Conservation (phyloP, 1,284 basidiomycete species). For the Omphalotus olearius region DNA sequence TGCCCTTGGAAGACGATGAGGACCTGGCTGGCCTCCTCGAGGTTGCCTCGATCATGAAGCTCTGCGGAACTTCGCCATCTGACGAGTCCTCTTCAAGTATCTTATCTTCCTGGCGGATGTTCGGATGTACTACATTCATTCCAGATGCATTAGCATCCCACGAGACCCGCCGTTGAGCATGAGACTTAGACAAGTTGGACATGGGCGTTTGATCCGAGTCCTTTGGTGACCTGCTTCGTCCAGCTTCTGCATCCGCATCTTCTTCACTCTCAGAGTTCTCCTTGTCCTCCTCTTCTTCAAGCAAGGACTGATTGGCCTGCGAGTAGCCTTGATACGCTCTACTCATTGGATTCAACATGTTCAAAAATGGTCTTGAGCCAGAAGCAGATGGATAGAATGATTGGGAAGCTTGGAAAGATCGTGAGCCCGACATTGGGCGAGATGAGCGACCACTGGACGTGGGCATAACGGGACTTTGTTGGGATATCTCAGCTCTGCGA, state of each 20-base stretch:
- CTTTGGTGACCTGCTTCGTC: conserved; percentile 30
- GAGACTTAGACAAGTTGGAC: conserved; percentile 28
- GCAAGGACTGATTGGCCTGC: conserved; percentile 60
- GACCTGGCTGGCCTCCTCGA: conserved; percentile 29
- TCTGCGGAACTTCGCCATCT: conserved; percentile 78
- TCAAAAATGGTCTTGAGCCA: conserved; percentile 69
- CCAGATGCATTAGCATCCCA: conserved; percentile 54
- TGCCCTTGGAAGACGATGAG: conserved; percentile 32
- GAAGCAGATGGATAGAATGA: conserved; percentile 44
- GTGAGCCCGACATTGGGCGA: conserved; percentile 16
- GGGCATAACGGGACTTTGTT: conserved; percentile 8
- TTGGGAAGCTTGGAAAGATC: conserved; percentile 32
- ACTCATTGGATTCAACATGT: conserved; percentile 78
- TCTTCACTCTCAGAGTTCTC: conserved; percentile 35
- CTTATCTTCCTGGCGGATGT: conserved; percentile 55
- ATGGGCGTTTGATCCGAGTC: neutral
- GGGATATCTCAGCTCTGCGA: no score
- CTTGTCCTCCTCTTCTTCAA: conserved; percentile 65
- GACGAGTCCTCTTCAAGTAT: conserved; percentile 57
- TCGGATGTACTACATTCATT: conserved; percentile 56
- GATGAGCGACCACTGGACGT: conserved; percentile 15
- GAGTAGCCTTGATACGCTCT: conserved; percentile 65
- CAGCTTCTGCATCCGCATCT: conserved; percentile 49
- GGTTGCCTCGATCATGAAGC: conserved; percentile 74
- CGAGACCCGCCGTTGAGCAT: conserved; percentile 47